Evolutionary conservation across 1,139 yeast species (phyloP), one percentile per base, ranked within the genome.

Genomic region (Debaryomyces coudertii): DNA sequence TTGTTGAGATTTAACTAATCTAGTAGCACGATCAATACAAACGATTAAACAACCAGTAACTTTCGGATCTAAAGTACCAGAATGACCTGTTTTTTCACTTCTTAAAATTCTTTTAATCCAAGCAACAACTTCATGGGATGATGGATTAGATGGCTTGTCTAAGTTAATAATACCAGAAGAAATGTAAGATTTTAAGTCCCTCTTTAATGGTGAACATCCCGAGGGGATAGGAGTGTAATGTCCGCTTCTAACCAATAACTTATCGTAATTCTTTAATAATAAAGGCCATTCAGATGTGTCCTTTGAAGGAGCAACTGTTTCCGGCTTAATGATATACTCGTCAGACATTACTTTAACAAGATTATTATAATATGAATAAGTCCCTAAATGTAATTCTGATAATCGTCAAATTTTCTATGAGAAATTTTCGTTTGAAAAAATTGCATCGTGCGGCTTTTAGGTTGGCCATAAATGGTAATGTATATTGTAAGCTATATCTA

Each of bases 31-130:
- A 71, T 93, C 99, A 59, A 93, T 81, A 82, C 99, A 93, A 52
- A 93, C 99, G 69, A 93, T 93, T 69, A 93, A 80, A 79, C 99
- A 93, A 54, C 96, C 96, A 48, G 99, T 93, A 62, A 93, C 99
- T 73, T 93, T 93, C 54, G 99, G 99, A 79, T 93, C 99, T 68
- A 93, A 82, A 54, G 99, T 93, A 76, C 99, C 99, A 47, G 97
- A 89, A 74, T 93, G 99, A 74, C 99, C 99, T 50, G 99, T 93
- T 73, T 93, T 93, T 71, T 93, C 98, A 51, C 86, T 87, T 69
- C 98, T 85, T 63, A 93, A 79, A 60, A 93, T 93, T 71, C 98
- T 82, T 77, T 93, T 93, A 63, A 93, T 85, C 99, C 99, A 93
- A 30, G 99, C 99, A 59, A 93, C 99, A 65, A 93, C 99, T 76